phyloP scores from a whole-genome alignment of 768 basidiomycete genomes.

The Podaxis mareebaensis region DNA sequence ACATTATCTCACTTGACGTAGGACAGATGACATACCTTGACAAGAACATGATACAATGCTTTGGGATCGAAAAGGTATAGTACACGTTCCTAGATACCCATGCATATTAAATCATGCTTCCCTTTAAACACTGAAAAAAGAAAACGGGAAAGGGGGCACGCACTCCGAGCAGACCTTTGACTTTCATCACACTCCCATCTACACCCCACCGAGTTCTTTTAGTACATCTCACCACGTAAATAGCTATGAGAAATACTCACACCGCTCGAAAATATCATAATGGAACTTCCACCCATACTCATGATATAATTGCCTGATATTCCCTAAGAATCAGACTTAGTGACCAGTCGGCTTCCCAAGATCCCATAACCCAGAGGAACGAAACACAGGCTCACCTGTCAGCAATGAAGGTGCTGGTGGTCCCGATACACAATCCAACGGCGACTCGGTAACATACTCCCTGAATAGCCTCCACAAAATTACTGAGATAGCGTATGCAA shows the following conservation, averaged over 20 bases:
- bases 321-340: slow-evolving; percentile 28
- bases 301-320: slow-evolving; percentile 33
- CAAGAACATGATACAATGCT: slow-evolving; percentile 44
- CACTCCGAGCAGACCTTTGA: slow-evolving; percentile 39
- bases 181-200: slow-evolving; percentile 36
- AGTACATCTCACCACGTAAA: background rate
- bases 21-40: slow-evolving; percentile 32
- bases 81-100: slow-evolving; percentile 23
- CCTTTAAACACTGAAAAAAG: background rate
- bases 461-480: background rate
- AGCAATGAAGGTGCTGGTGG: slow-evolving; percentile 28
- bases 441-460: slow-evolving; percentile 2
- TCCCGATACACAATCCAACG: slow-evolving; percentile 14
- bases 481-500: background rate
- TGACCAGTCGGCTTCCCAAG: background rate
- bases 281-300: slow-evolving; percentile 38
- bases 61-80: slow-evolving; percentile 46
- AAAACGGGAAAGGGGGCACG: slow-evolving; percentile 4
- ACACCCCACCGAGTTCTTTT: background rate
- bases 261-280: slow-evolving; percentile 31
- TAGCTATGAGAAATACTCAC: slow-evolving; percentile 22
- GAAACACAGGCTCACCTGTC: slow-evolving; percentile 28
- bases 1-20: background rate
- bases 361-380: background rate
- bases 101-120: too few relatives aligned